These are phyloP conservation scores for Jacaranda copaia DNA, from an alignment of 257 asterid genomes.

Conservation along the genomic window DNA sequence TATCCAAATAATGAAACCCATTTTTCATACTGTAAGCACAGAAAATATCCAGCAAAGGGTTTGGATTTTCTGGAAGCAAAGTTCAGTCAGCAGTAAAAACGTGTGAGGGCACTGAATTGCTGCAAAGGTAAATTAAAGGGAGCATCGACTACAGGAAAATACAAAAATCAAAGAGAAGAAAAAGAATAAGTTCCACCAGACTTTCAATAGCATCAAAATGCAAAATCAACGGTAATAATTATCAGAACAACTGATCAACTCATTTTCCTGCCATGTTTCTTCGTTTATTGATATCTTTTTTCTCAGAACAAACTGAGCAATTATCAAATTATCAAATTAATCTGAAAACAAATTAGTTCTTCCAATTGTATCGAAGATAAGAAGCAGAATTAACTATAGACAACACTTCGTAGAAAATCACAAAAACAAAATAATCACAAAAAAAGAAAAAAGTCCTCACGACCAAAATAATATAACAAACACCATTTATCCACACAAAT, in stretches of 20 bases:
- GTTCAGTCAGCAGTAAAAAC: background rate
- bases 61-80: background rate
- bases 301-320: background rate
- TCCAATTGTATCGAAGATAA: background rate
- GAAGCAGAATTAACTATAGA: background rate
- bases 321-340: background rate
- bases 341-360: background rate
- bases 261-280: background rate
- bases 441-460: background rate
- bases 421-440: background rate
- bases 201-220: background rate
- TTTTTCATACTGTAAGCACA: background rate
- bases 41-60: background rate
- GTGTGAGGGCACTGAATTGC: background rate
- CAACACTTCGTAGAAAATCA: background rate
- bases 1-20: background rate
- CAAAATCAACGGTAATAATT: background rate
- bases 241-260: background rate
- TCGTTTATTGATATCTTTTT: background rate
- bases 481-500: background rate
- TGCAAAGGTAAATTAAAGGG: background rate
- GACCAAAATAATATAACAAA: background rate
- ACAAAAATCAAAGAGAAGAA: background rate
- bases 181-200: background rate
- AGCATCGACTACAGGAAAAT: background rate